Evolutionary conservation across 2,329 filamentous ascomycete species (phyloP).

Genomic region (Elsinoe perseae): DNA sequence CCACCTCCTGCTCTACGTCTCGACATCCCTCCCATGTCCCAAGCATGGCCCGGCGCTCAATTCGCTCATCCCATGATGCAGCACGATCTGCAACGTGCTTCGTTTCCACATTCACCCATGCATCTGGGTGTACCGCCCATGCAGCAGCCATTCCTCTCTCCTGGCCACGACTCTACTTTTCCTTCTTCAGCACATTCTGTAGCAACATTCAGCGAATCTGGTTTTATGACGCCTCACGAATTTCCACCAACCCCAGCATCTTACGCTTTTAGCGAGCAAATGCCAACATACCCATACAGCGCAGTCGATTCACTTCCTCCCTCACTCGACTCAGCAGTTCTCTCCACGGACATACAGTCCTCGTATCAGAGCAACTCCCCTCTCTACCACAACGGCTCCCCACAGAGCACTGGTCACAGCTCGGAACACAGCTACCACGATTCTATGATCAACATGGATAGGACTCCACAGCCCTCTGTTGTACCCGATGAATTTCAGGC

Average conservation of each 20-base stretch:
- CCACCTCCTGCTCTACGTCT: conserved; percentile 11
- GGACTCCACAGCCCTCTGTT: neutral
- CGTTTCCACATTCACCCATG: conserved; percentile 10
- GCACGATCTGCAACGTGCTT: neutral
- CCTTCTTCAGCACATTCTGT: conserved; percentile 15
- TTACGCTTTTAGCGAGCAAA: conserved; percentile 11
- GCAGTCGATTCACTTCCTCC: conserved; percentile 11
- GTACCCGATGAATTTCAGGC: neutral
- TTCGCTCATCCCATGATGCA: conserved; percentile 2
- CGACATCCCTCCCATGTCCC: conserved; percentile 9
- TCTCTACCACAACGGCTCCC: conserved; percentile 5
- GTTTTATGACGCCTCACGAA: conserved; percentile 16
- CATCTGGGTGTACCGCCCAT: conserved; percentile 6
- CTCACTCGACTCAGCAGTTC: conserved; percentile 11
- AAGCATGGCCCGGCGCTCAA: neutral
- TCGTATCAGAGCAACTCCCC: conserved; percentile 10
- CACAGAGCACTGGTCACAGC: conserved; percentile 10
- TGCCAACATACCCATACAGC: conserved; percentile 15
- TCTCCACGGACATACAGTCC: neutral
- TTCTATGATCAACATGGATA: conserved; percentile 6
- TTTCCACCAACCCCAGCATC: conserved; percentile 16
- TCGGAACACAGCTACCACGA: conserved; percentile 13
- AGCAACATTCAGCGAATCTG: conserved; percentile 14
- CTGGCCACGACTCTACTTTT: conserved; percentile 9
- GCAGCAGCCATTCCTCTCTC: conserved; percentile 13